A percentile compares a stretch with the other conserved stretches of the same genome.
These are phyloP conservation scores for Suillus clintonianus DNA, from an alignment of 768 basidiomycete species.

Conservation along the genomic window DNA sequence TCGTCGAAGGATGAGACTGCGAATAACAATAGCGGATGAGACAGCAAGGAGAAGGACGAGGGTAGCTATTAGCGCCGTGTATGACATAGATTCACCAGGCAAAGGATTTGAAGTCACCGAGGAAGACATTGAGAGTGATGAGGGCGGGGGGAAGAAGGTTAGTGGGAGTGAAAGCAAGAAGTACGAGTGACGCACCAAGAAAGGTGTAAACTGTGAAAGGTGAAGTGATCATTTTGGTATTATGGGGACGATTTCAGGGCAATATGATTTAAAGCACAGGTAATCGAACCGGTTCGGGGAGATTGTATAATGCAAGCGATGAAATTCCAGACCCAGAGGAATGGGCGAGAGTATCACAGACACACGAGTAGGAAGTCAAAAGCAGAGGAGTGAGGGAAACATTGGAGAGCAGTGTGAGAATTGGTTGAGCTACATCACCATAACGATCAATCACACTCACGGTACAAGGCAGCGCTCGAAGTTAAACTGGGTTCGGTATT, in stretches of 20 bases:
- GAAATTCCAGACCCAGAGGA: background rate
- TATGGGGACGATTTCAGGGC: slow-evolving; percentile 4
- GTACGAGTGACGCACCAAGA: slow-evolving; percentile 24
- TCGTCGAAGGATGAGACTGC: slow-evolving; percentile 64
- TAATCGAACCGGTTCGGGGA: slow-evolving; percentile 6
- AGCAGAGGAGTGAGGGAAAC: slow-evolving; percentile 9
- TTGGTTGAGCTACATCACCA: background rate
- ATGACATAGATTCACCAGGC: slow-evolving; percentile 20
- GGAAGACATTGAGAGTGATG: slow-evolving; percentile 19
- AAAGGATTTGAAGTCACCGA: background rate
- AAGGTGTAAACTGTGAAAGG: slow-evolving; percentile 31
- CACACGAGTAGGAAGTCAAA: background rate
- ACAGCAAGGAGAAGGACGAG: slow-evolving; percentile 67
- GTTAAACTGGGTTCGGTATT: slow-evolving; percentile 5
- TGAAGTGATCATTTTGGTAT: slow-evolving; percentile 1
- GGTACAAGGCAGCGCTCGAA: slow-evolving; percentile 26
- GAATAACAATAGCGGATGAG: slow-evolving; percentile 66
- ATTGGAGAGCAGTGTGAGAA: slow-evolving; percentile 20
- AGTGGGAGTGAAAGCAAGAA: background rate
- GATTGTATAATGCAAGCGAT: background rate
- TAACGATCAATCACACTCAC: slow-evolving; percentile 19
- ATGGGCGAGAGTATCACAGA: background rate
- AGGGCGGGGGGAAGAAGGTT: background rate
- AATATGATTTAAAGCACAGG: slow-evolving; percentile 6
- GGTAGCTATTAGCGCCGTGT: slow-evolving; percentile 57